phyloP scores from a whole-genome alignment of 306 rosid species.

The Acacia melanoxylon region DNA sequence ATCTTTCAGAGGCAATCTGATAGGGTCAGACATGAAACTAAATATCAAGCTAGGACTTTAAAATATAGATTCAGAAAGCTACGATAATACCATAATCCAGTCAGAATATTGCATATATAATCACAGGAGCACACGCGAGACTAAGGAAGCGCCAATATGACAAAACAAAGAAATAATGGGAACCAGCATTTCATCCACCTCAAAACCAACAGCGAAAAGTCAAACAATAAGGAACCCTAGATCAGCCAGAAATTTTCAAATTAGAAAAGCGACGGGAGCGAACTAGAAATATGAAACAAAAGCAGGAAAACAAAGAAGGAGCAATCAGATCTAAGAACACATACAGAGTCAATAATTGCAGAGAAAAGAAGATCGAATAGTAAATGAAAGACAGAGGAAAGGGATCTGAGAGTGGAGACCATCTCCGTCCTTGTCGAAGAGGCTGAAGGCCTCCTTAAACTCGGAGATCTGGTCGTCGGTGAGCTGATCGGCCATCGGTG shows the following conservation, averaged over 20 bases:
- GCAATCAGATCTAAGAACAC: constrained; percentile 37
- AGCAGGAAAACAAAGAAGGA: background rate
- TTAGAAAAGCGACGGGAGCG: background rate
- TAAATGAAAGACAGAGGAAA: background rate
- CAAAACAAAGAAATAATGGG: background rate
- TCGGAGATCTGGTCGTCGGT: constrained; percentile 85
- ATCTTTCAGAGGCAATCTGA: constrained; percentile 26
- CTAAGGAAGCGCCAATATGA: background rate
- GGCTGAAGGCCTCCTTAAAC: constrained; percentile 86
- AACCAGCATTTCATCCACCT: background rate
- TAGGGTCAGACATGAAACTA: background rate
- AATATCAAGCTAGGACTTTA: background rate
- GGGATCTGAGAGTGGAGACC: constrained; percentile 63
- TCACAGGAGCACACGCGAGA: constrained; percentile 6
- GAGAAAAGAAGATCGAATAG: background rate
- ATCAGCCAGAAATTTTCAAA: constrained; percentile 26
- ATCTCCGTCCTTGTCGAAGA: constrained; percentile 88
- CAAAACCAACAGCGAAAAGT: constrained; percentile 20
- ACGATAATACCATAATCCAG: constrained; percentile 18
- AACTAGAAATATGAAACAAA: background rate
- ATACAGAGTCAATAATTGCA: background rate
- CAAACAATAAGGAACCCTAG: constrained; percentile 40
- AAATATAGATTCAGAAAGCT: background rate
- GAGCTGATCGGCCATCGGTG: constrained; percentile 81
- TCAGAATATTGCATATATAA: background rate